Conservation (phyloP, 495 filamentous ascomycete genomes). For the Penicillium pulvis region DNA sequence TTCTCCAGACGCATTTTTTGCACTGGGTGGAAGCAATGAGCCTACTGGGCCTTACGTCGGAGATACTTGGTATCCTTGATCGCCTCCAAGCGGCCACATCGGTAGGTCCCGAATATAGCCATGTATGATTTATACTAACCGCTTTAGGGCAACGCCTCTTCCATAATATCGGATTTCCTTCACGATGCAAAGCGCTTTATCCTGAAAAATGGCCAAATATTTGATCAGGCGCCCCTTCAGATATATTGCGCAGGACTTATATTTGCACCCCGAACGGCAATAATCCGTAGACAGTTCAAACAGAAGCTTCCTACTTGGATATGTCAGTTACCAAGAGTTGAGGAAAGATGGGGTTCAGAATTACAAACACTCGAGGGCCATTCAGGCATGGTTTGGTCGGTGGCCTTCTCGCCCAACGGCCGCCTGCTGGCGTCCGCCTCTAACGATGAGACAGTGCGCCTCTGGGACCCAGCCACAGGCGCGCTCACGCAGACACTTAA, state of each 20-base stretch:
- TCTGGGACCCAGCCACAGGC: slow-evolving; percentile 15
- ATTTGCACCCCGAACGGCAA: slow-evolving; percentile 35
- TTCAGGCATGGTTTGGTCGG: too few relatives aligned
- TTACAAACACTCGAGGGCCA: slow-evolving; percentile 1
- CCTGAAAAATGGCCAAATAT: slow-evolving; percentile 30
- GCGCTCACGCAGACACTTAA: slow-evolving; percentile 4
- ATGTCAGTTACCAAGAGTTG: slow-evolving; percentile 12
- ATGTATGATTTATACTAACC: background rate
- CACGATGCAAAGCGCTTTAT: slow-evolving; percentile 31
- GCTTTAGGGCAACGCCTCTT: slow-evolving; percentile 16
- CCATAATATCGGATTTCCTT: slow-evolving; percentile 13
- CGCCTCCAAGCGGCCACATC: background rate
- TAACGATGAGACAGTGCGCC: slow-evolving; percentile 23
- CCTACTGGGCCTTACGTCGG: slow-evolving; percentile 26
- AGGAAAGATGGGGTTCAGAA: slow-evolving; percentile 13
- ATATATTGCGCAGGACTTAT: slow-evolving; percentile 29
- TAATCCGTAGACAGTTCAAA: slow-evolving; percentile 19
- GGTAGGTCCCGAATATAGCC: background rate
- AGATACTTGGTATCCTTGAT: slow-evolving; percentile 7
- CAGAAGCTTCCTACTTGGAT: slow-evolving; percentile 18
- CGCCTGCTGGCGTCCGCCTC: background rate
- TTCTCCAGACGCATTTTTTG: slow-evolving; percentile 45
- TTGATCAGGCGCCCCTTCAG: slow-evolving; percentile 26
- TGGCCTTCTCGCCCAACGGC: too few relatives aligned
- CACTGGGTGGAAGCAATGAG: slow-evolving; percentile 46